These are phyloP conservation scores for Eremothecium cymbalariae DNA, from an alignment of 1,139 yeast genomes.

Conservation along the genomic window DNA sequence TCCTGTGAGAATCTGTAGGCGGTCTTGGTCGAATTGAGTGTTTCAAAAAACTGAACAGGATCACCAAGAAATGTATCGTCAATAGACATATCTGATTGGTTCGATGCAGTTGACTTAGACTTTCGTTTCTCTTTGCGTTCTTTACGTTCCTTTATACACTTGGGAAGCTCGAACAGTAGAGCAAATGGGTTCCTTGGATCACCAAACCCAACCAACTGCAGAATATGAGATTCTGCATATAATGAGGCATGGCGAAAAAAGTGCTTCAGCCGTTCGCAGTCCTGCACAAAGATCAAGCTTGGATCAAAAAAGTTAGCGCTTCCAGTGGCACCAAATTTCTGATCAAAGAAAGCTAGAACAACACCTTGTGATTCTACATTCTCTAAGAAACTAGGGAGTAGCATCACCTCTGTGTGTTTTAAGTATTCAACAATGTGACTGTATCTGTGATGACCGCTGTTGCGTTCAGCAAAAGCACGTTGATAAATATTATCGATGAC, in stretches of 20 bases:
- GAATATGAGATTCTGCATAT: conserved; percentile 66
- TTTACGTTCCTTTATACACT: conserved; percentile 59
- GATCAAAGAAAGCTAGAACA: conserved; percentile 60
- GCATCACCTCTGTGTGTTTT: conserved; percentile 33
- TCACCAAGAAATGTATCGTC: conserved; percentile 15
- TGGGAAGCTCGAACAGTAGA: conserved; percentile 58
- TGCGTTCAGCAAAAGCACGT: conserved; percentile 44
- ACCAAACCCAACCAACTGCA: conserved; percentile 70
- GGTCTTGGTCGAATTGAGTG: conserved; percentile 24
- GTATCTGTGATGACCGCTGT: conserved; percentile 25
- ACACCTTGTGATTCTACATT: conserved; percentile 49
- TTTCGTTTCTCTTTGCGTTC: conserved; percentile 63
- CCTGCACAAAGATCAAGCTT: conserved; percentile 40
- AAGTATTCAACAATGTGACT: conserved; percentile 31
- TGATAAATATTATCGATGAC: conserved; percentile 75
- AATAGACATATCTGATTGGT: conserved; percentile 33
- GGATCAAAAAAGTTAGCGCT: conserved; percentile 42
- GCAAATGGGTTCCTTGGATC: conserved; percentile 70
- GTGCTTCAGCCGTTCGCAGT: conserved; percentile 52
- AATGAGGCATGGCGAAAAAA: conserved; percentile 71
- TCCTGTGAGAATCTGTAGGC: conserved; percentile 23
- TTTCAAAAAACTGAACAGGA: conserved; percentile 18
- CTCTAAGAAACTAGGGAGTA: conserved; percentile 38
- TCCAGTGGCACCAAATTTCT: conserved; percentile 53
- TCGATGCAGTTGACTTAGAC: conserved; percentile 29